Base-by-base conservation (phyloP, 1,284 basidiomycete species). In the Ceratobasidium sp. region DNA sequence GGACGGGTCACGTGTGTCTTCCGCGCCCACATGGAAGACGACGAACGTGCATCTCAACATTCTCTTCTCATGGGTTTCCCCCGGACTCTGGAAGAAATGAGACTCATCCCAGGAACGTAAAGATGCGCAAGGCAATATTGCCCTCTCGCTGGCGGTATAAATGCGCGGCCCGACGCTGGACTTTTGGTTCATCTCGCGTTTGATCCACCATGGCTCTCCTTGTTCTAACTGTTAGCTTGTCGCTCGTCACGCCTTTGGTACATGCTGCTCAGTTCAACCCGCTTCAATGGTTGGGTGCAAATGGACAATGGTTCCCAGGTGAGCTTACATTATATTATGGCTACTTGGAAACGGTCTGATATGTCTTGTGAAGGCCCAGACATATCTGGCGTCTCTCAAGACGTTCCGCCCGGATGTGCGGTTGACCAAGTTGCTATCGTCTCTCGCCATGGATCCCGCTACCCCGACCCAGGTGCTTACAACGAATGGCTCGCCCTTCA, bases 401-500 rank as follows among this genome's bases (percentile, higher is more conserved):
- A 44, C 6, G 30, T 59, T 18, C 67, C 54, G 6, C 18, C 28
- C 13, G 67, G 55, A 7, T 59, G 67, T 26, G 44, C 30, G 16
- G 44, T 70, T 28, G 55, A 70, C 44, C 67, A 70, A 50, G 55
- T 59, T 50, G 67, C 54, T 23, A 47, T 59, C 23, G 67, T 18
- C 13, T 49, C 54, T n/a, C 55, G 64, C 49, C 67, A 70, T 14
- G 55, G 67, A 21, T 70, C 55, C 8, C 55, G 67, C 18, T 59
- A 49, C 21, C 44, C 55, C 14, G 67, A 70, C 55, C 44, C 44
- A 30, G 44, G 67, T 16, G 55, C 55, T 8, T 57, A 59, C n/a
- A 70, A 70, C n/a, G 67, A 70, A 59, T 59, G 54, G 67, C 55
- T 70, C 23, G 67, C 67, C 18, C 43, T 70, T 28, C 54, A 44